Evolutionary conservation across 2,329 filamentous ascomycete genomes (phyloP).

Genomic region (Chalara sp.): DNA sequence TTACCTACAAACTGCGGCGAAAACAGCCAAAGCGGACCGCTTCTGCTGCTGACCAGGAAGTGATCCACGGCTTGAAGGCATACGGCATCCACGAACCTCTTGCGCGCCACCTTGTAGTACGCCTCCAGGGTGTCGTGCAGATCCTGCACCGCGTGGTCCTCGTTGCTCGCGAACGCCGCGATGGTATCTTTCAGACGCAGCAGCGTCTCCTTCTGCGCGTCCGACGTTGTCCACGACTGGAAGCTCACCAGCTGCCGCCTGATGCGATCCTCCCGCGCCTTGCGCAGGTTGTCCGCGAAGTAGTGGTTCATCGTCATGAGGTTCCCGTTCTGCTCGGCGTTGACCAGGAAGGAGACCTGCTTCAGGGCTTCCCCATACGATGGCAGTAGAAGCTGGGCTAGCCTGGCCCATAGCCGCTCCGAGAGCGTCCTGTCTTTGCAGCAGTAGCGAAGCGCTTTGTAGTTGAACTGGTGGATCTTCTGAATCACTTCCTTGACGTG

Average conservation of each 20-base stretch:
- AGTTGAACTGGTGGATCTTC: too few relatives aligned
- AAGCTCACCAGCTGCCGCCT: conserved; percentile 4
- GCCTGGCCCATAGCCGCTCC: conserved; percentile 32
- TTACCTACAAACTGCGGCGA: not conserved
- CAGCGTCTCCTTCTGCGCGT: not conserved
- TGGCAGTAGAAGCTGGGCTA: conserved; percentile 38
- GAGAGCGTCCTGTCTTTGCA: conserved; percentile 39
- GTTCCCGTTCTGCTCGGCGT: conserved; percentile 39
- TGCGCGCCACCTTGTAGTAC: not conserved
- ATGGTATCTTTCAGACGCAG: conserved; percentile 4
- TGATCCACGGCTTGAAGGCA: not conserved
- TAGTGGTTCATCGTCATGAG: conserved; percentile 46
- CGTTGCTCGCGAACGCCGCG: conserved; percentile 23
- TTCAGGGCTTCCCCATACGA: conserved; percentile 42
- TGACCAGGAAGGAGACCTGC: conserved; percentile 43
- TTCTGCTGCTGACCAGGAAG: not conserved
- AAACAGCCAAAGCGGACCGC: not conserved
- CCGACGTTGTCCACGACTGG: conserved; percentile 6
- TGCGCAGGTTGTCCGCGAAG: conserved; percentile 36
- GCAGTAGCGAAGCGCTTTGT: conserved; percentile 15
- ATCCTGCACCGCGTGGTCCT: not conserved
- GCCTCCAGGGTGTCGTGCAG: too few relatives aligned
- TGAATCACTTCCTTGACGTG: too few relatives aligned
- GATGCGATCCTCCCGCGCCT: conserved; percentile 6
- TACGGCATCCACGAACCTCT: not conserved